Percentiles rank a stretch among this genome's conserved stretches.
These are phyloP conservation scores for Luvunga scandens DNA, from an alignment of 345 rosid species.

Conservation along the genomic window DNA sequence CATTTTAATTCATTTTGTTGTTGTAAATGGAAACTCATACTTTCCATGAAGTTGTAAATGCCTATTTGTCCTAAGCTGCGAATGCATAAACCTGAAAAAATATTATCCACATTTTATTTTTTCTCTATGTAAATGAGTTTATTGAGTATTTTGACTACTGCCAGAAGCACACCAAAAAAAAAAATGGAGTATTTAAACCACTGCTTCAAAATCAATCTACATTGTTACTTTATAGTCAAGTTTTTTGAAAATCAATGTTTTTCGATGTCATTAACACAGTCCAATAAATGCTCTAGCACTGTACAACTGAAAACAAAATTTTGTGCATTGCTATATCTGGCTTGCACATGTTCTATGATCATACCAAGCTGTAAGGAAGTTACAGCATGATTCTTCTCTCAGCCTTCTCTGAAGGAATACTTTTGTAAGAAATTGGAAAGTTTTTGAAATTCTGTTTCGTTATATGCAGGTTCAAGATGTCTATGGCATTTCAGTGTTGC, in stretches of 20 bases:
- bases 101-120: not conserved
- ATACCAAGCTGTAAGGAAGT: not conserved
- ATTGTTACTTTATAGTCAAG: not conserved
- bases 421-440: not conserved
- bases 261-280: not conserved
- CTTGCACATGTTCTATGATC: not conserved
- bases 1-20: not conserved
- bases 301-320: not conserved
- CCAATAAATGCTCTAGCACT: not conserved
- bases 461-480: conserved; percentile 57
- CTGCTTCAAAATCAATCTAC: not conserved
- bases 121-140: not conserved
- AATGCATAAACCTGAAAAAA: not conserved
- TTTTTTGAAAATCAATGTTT: too few species aligned
- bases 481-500: conserved; percentile 60
- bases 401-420: not conserved
- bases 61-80: not conserved
- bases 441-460: not conserved
- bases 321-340: not conserved
- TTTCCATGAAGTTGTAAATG: not conserved
- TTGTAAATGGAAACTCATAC: not conserved
- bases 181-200: not conserved
- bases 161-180: not conserved
- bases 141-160: not conserved
- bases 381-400: not conserved